Evolutionary conservation across 768 basidiomycete genomes (phyloP), one percentile per base, ranked within the genome.

Genomic region (Mycena rebaudengoi): DNA sequence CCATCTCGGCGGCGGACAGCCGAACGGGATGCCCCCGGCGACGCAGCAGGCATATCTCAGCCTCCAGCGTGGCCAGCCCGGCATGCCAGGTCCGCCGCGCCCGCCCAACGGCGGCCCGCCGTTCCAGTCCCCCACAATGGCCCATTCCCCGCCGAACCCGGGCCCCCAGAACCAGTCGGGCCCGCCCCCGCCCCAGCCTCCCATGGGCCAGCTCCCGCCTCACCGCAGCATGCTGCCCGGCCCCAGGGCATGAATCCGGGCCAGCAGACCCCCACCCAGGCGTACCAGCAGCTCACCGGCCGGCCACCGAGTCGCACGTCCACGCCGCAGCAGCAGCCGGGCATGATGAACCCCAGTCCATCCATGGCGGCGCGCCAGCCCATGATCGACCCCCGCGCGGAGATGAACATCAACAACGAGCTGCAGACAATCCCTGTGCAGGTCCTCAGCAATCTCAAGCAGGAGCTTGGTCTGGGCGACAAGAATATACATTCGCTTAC

Each of bases 91-190:
- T 16, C 84, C 76, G 62, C 84, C 82, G 63, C 84, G 83, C 23
- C 74, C 70, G 4, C 78, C 82, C 20, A 84, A 85, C 56, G 86
- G 83, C 14, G 73, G 65, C 4, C 64, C 76, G 14, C 84, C 85
- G 10, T 91, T 87, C 73, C 87, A 83, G 40, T 90, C 88, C 21
- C 90, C 90, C 5, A 88, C 85, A 2, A 88, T 91, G 75, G 80
- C 87, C 2, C 83, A 85, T 51, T 88, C 88, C 4, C 85, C 87
- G 0, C 88, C 88, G 64, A 83, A 83, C 45, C 72, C 71, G 8
- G 75, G 75, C 52, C 64, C 48, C 48, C 69, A 55, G 48, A 37
- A 52, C 1, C 73, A 65, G 43, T 23, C 43, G 28, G 70, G 62
- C 25, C 76, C 76, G 67, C 73, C 67, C 7, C 69, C 74, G 66